Evolutionary conservation across 345 rosid species (phyloP).

Genomic region (Populus ilicifolia): DNA sequence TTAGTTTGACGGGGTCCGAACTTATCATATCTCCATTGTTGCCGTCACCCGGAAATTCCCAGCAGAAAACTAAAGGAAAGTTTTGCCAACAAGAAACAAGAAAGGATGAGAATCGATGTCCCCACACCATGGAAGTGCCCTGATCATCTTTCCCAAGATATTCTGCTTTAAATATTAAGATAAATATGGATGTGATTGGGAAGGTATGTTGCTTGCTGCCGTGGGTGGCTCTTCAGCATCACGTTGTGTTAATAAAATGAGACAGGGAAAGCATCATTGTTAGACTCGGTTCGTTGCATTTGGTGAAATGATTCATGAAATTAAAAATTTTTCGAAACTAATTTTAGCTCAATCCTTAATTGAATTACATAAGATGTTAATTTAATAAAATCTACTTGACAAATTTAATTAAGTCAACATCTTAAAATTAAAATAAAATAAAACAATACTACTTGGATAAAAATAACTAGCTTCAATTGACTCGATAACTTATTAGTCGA

Average conservation of each 20-base stretch:
- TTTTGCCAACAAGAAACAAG: too few species aligned
- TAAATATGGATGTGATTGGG: not conserved
- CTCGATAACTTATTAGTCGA: too few species aligned
- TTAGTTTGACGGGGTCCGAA: not conserved
- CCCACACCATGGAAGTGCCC: constrained; percentile 1
- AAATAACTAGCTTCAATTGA: fast-evolving
- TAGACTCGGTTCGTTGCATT: too few species aligned
- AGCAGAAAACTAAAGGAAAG: not conserved
- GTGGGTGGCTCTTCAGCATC: constrained; percentile 19
- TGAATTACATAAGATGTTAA: too few species aligned
- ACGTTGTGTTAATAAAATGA: constrained; percentile 31
- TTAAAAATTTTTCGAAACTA: too few species aligned
- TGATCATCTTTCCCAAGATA: constrained; percentile 4
- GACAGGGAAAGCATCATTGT: constrained; percentile 16
- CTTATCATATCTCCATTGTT: not conserved
- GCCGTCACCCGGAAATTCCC: not conserved
- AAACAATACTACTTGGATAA: too few species aligned
- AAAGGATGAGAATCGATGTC: not conserved
- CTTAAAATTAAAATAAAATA: too few species aligned
- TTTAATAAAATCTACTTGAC: too few species aligned
- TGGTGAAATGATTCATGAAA: too few species aligned
- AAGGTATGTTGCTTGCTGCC: constrained; percentile 24
- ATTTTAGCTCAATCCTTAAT: too few species aligned
- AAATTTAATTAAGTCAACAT: too few species aligned
- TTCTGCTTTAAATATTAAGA: not conserved